Evolutionary conservation across 2,329 filamentous ascomycete species (phyloP), one percentile per base, ranked within the genome.

Genomic region (Catunica adiposa): DNA sequence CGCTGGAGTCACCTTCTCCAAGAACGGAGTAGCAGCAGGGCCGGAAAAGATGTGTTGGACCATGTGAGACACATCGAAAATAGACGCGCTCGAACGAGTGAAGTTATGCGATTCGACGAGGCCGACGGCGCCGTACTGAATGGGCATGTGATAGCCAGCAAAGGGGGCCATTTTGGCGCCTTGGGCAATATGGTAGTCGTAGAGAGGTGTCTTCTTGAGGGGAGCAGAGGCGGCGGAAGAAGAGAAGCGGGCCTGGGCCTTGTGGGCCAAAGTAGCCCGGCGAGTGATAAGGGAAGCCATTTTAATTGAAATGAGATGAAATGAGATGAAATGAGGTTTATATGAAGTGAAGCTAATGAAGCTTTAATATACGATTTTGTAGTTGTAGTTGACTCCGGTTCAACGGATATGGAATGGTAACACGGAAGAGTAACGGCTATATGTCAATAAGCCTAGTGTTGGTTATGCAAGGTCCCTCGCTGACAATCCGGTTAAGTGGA

Each of bases 21-120:
- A 78, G 66, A 97, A 92, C 3, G 79, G 78, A 25, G 83, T 77
- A 3, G 87, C 89, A 34, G 85, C 85, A 5, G 87, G 80, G 0
- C 92, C 92, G 53, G 79, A 79, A 66, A 98, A 81, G 61, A 82
- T 78, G 68, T 95, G 89, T 71, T 95, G 89, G 60, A 84, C 89
- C 90, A 97, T 97, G 72, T 97, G 92, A 67, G 84, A 84, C 55
- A 97, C 92, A 69, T 98, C 92, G 66, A 98, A 98, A 61, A 98
- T 72, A 61, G 89, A 95, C 57, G 87, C 85, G 69, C 89, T 85
- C 63, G 81, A 77, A 55, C 92, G 82, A 15, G 92, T 97, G 77
- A 90, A 96, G 63, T 82, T 77, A 73, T 97, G 92, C 54, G 88
- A 94, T 59, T 89, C 86, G 62, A 79, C 76, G 60, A 96, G 84